A percentile compares a stretch with the other conserved stretches of the same genome.
These are phyloP conservation scores for Carex kokanica DNA, from an alignment of 176 grass and related monocot species.

Conservation along the genomic window DNA sequence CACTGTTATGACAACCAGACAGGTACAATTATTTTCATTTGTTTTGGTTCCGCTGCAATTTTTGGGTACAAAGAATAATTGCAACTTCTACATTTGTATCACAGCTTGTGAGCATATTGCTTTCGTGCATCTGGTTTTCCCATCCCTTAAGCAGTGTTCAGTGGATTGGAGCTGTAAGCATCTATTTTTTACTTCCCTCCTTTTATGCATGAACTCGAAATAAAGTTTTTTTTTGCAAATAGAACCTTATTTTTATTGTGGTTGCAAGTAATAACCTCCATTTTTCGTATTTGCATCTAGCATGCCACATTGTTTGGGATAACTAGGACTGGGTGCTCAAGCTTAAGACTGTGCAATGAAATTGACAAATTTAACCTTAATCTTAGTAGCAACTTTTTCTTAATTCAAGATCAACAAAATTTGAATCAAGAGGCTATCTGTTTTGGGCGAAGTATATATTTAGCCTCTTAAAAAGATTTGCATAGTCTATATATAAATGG, in stretches of 20 bases:
- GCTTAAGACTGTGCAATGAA: not conserved
- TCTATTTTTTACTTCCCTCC: not conserved
- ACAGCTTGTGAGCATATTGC: conserved; percentile 89
- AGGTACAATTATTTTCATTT: conserved; percentile 38
- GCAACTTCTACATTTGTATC: conserved; percentile 7
- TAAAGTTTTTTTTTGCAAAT: not conserved
- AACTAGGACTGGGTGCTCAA: not conserved
- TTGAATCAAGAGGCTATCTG: not conserved
- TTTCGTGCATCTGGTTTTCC: conserved; percentile 87
- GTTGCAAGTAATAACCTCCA: not conserved
- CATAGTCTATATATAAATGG: not conserved
- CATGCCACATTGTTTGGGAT: not conserved
- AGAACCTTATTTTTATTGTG: not conserved
- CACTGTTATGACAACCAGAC: conserved; percentile 98
- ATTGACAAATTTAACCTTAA: not conserved
- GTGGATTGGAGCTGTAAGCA: conserved; percentile 88
- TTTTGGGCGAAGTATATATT: not conserved
- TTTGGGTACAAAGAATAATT: conserved; percentile 11
- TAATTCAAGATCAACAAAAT: not conserved
- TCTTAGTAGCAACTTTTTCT: not conserved
- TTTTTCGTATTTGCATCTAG: not conserved
- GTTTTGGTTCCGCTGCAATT: not conserved
- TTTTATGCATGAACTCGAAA: not conserved
- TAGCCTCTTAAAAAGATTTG: not conserved
- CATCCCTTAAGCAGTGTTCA: conserved; percentile 92